Base-by-base conservation (phyloP, 805 yeast species). In the Ascoidea tarda region DNA sequence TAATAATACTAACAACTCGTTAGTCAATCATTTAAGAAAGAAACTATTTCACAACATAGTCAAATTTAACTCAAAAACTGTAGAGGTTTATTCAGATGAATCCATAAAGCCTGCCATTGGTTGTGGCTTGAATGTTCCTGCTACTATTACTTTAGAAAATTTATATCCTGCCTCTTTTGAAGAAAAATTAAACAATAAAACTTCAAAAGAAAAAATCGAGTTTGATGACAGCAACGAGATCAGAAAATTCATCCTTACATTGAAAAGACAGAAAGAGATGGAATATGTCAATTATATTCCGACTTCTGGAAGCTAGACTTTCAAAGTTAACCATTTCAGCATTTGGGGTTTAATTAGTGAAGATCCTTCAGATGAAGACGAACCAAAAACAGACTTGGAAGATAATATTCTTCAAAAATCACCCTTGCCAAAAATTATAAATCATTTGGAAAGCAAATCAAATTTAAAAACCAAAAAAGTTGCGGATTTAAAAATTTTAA, bases 321-420 rank as follows among this genome's bases (percentile, higher is more conserved):
- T 87, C 66, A 77, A 73, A 59, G 96, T 90, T 6, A 81, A 84
- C 59, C 99, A 93, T 69, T 93, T 93, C 62, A 88, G 96, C 69
- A 78, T 86, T 5, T 93, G 97, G 96, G 98, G 98, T 5, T 67
- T 93, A 46, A 74, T 83, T 16, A 85, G 81, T 57, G 87, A 82
- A 32, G 80, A 75, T 28, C 51, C 49, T 58, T 16, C 49, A 32
- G 5, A 32, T 16, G 55, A 32, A 21, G 46, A 53, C 49, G 50
- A 16, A 16, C 48, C 38, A 16, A 42, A 16, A 42, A 44, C 32
- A 4, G 52, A 48, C 31, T 53, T 28, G 46, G 50, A 28, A 32
- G 54, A 45, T 51, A 51, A 53, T 21, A 21, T 21, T 3, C 28
- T 3, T 3, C 28, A 21, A 21, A 21, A 21, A 21, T 21, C 28